A percentile compares a stretch with the other conserved stretches of the same genome.
Conservation (phyloP, 1,284 basidiomycete species). For the Apiotrichum sp. region DNA sequence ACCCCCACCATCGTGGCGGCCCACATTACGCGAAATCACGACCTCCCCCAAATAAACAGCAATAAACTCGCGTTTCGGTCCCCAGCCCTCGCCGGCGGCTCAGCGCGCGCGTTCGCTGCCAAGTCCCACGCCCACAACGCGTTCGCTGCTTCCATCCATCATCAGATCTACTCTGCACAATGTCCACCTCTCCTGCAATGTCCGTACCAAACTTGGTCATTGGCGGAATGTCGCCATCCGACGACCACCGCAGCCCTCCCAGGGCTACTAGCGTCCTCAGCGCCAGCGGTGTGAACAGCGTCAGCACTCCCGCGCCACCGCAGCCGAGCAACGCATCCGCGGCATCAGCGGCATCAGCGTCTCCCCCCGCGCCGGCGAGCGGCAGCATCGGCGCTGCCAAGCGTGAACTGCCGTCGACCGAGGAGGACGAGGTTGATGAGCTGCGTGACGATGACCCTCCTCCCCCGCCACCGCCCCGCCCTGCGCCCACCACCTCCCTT, state of each 20-base stretch:
- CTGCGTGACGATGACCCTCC: constrained; percentile 18
- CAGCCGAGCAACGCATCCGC: neutral
- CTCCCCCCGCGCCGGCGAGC: neutral
- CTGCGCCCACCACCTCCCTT: neutral
- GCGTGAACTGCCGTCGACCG: constrained; percentile 2
- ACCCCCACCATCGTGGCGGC: too few relatives aligned
- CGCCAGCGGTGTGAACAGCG: neutral
- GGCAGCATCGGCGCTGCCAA: neutral
- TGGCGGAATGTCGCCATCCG: constrained; percentile 1
- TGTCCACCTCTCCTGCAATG: constrained; percentile 14
- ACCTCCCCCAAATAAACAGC: too few relatives aligned
- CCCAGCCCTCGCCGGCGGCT: neutral
- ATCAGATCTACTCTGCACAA: constrained; percentile 27
- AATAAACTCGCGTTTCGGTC: neutral
- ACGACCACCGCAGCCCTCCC: neutral
- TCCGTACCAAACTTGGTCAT: constrained; percentile 15
- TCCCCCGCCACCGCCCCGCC: constrained; percentile 2
- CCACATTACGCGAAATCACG: too few relatives aligned
- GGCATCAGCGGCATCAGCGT: neutral
- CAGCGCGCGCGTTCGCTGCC: neutral
- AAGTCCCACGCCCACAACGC: too few relatives aligned
- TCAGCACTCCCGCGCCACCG: neutral
- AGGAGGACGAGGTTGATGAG: constrained; percentile 23
- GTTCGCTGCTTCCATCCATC: neutral
- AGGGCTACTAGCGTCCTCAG: neutral